Evolutionary conservation across 2,329 filamentous ascomycete genomes (phyloP).

Genomic region (Clonostachys rhizophaga): DNA sequence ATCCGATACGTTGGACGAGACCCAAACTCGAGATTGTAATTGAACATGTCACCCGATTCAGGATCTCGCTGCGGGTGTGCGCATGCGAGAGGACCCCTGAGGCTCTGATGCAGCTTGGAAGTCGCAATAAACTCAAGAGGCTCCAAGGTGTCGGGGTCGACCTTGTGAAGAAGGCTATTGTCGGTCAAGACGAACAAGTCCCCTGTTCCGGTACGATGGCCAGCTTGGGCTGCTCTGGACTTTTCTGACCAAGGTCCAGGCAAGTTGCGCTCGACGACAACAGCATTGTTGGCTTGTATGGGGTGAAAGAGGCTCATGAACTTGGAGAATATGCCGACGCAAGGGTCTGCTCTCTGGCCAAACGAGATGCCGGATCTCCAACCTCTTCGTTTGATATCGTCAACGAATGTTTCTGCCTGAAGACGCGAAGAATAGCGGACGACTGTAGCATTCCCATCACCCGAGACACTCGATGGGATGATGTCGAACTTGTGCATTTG

Average conservation of each 20-base stretch:
- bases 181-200: conserved; percentile 56
- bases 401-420: conserved; percentile 59
- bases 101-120: conserved; percentile 56
- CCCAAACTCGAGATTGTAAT: conserved; percentile 72
- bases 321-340: conserved; percentile 68
- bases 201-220: conserved; percentile 14
- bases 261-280: conserved; percentile 61
- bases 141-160: conserved; percentile 69
- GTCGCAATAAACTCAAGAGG: conserved; percentile 63
- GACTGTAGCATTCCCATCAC: conserved; percentile 1
- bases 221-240: background rate
- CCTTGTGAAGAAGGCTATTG: conserved; percentile 46
- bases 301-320: conserved; percentile 55
- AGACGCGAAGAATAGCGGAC: conserved; percentile 70
- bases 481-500: conserved; percentile 72
- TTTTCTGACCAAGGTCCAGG: conserved; percentile 41
- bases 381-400: conserved; percentile 56
- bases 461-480: conserved; percentile 25
- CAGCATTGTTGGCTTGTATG: conserved; percentile 47
- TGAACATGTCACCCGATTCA: conserved; percentile 69
- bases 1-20: conserved; percentile 57
- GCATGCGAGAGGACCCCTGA: conserved; percentile 63
- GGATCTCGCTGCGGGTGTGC: conserved; percentile 72
- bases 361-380: conserved; percentile 56
- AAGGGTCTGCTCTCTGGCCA: conserved; percentile 69